These are phyloP conservation scores for Ceratocystis harringtonii DNA, from an alignment of 2,329 filamentous ascomycete species.

Conservation along the genomic window DNA sequence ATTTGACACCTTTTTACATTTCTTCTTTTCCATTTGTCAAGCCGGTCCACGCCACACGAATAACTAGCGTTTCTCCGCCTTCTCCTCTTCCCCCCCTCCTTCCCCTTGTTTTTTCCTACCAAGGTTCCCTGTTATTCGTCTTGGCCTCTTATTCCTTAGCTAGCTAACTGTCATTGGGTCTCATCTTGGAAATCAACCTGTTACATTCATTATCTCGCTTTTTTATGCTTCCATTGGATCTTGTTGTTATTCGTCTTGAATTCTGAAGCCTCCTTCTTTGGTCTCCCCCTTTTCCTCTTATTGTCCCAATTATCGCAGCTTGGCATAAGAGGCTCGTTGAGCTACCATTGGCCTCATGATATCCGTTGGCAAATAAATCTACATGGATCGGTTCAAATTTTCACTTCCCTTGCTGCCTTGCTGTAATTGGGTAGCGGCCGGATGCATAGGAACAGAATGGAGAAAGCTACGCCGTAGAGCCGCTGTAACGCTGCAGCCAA, in stretches of 20 bases:
- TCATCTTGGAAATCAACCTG: background rate
- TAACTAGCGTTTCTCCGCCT: background rate
- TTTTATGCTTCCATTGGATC: background rate
- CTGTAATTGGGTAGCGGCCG: background rate
- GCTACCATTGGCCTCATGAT: background rate
- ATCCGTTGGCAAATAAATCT: background rate
- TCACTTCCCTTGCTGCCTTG: background rate
- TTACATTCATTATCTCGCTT: background rate
- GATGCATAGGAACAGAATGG: background rate
- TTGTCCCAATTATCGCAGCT: background rate
- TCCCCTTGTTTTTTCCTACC: background rate
- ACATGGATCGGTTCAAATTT: background rate
- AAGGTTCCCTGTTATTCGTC: background rate
- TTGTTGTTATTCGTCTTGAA: background rate
- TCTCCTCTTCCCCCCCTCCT: background rate
- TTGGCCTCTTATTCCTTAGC: background rate
- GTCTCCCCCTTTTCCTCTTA: background rate
- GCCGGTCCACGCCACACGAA: background rate
- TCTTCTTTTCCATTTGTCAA: too few species aligned
- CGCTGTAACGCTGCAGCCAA: background rate
- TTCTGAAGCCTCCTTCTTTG: background rate
- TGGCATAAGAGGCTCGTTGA: background rate
- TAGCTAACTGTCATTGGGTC: background rate
- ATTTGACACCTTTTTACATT: too few species aligned
- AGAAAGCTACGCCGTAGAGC: background rate